These are phyloP conservation scores for Fusarium drepaniforme DNA, from an alignment of 2,329 filamentous ascomycete genomes.

Conservation along the genomic window DNA sequence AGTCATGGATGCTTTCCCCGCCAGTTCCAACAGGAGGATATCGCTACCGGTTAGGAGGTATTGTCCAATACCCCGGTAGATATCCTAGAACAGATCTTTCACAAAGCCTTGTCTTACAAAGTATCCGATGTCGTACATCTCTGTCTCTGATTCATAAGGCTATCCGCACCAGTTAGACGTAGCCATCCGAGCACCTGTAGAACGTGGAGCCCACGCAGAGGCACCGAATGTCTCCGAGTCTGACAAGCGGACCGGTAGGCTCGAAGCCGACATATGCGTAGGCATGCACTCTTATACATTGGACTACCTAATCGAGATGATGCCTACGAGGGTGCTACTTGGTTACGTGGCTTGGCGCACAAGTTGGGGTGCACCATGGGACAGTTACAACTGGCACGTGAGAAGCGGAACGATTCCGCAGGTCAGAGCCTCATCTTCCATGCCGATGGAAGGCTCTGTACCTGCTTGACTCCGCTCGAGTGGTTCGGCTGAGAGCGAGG, in stretches of 20 bases:
- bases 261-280: not conserved
- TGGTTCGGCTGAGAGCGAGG: not conserved
- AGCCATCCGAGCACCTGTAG: not conserved
- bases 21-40: not conserved
- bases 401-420: not conserved
- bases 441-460: no score
- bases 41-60: no score
- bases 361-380: not conserved
- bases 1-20: not conserved
- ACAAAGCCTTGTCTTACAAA: not conserved
- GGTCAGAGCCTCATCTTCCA: not conserved
- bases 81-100: not conserved
- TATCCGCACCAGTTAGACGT: not conserved
- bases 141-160: not conserved
- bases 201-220: not conserved
- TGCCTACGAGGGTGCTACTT: not conserved
- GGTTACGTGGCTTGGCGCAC: not conserved
- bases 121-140: not conserved
- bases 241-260: not conserved
- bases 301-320: not conserved
- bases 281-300: not conserved
- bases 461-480: not conserved
- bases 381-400: not conserved
- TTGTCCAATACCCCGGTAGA: not conserved
- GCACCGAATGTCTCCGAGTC: not conserved